phyloP scores from a whole-genome alignment of 2,329 filamentous ascomycete species.

The Mariannaea sp. region DNA sequence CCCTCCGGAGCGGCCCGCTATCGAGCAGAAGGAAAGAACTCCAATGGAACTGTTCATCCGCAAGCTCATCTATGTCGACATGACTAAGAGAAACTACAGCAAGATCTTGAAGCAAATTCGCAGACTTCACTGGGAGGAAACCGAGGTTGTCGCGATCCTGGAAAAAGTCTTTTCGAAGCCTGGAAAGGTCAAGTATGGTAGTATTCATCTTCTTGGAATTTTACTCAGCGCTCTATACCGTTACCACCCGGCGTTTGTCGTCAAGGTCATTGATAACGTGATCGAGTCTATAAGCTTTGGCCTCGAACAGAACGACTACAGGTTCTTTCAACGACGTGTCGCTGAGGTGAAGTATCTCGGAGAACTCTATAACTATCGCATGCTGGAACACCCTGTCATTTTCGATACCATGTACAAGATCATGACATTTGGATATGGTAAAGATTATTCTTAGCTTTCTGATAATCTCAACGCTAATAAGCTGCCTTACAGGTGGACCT shows the following conservation, averaged over 20 bases:
- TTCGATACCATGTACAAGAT: conserved; percentile 96
- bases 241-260: conserved; percentile 89
- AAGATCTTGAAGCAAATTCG: conserved; percentile 94
- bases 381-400: conserved; percentile 92
- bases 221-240: conserved; percentile 86
- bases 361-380: conserved; percentile 96
- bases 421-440: conserved; percentile 85
- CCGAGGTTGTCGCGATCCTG: conserved; percentile 77
- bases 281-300: conserved; percentile 87
- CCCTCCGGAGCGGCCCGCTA: conserved; percentile 88
- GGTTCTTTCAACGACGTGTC: conserved; percentile 92
- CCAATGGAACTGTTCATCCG: conserved; percentile 92
- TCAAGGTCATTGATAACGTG: conserved; percentile 88
- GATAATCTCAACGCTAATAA: conserved; percentile 5
- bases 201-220: conserved; percentile 90
- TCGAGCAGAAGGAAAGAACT: conserved; percentile 94
- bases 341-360: conserved; percentile 96
- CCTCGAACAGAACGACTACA: conserved; percentile 95
- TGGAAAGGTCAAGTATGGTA: conserved; percentile 96
- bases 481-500: conserved; percentile 65
- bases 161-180: conserved; percentile 96
- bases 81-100: conserved; percentile 92
- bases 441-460: conserved; percentile 27
- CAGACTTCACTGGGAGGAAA: conserved; percentile 96
- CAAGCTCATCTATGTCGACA: conserved; percentile 89